Percentiles rank a stretch among this genome's conserved stretches.
These are phyloP conservation scores for Datisca glomerata DNA, from an alignment of 306 rosid genomes.

Conservation along the genomic window DNA sequence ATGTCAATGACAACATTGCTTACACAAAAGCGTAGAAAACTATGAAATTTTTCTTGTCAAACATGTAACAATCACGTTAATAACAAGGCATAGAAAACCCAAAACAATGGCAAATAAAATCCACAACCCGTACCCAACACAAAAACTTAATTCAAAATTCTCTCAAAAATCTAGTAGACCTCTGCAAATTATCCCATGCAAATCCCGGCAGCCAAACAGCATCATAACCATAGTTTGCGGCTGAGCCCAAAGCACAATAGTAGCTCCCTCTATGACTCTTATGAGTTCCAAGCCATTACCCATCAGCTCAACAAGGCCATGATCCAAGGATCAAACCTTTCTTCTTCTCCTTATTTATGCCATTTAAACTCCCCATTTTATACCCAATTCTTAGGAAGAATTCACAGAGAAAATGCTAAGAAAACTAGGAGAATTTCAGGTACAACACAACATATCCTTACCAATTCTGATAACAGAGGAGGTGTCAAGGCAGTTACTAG, in stretches of 20 bases:
- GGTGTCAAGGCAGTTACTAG: conserved; percentile 10
- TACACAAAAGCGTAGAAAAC: too few relatives aligned
- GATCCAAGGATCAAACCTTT: conserved; percentile 26
- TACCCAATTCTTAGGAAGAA: conserved; percentile 17
- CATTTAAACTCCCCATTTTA: conserved; percentile 28
- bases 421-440: conserved; percentile 26
- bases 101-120: too few relatives aligned
- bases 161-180: too few relatives aligned
- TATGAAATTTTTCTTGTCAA: too few relatives aligned
- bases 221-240: conserved; percentile 10
- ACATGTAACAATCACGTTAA: too few relatives aligned
- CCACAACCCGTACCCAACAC: too few relatives aligned
- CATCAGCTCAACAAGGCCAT: conserved; percentile 44
- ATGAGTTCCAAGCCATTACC: conserved; percentile 39
- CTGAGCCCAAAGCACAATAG: conserved; percentile 27
- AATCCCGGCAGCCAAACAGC: conserved; percentile 16
- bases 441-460: too few relatives aligned
- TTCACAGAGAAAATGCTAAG: conserved; percentile 17
- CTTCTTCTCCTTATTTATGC: conserved; percentile 18
- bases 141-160: too few relatives aligned
- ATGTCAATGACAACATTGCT: too few relatives aligned
- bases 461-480: conserved; percentile 8
- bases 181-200: too few relatives aligned
- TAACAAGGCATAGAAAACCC: too few relatives aligned
- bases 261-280: conserved; percentile 49